phyloP scores from a whole-genome alignment of 305 asterid genomes.

The Fraxinus latifolia region DNA sequence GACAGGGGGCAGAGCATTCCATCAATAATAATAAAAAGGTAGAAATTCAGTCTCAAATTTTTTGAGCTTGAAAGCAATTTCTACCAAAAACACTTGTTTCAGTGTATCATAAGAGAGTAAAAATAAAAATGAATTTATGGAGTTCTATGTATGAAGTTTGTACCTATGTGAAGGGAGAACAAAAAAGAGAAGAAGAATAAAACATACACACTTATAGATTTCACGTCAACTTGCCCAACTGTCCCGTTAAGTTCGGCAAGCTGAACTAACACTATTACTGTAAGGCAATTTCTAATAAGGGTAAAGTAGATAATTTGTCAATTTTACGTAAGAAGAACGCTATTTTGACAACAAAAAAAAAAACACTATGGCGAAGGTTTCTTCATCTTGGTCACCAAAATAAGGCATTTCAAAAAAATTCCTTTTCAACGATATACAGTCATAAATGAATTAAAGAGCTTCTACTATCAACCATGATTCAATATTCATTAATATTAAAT shows the following conservation, averaged over 20 bases:
- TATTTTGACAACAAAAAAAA: background rate
- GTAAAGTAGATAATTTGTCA: background rate
- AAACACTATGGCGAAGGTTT: background rate
- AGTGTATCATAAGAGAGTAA: background rate
- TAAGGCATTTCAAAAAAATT: background rate
- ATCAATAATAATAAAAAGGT: no score
- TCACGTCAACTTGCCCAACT: background rate
- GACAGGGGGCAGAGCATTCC: background rate
- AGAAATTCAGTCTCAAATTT: no score
- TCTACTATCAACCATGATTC: constrained; percentile 15
- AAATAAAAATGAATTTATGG: background rate
- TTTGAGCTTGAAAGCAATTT: background rate
- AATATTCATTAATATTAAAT: background rate
- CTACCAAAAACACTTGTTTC: background rate
- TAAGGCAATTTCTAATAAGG: background rate
- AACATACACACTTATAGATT: background rate
- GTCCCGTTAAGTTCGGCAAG: background rate
- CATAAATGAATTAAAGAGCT: constrained; percentile 10
- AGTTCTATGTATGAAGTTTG: background rate
- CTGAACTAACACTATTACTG: background rate
- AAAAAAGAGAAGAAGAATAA: background rate
- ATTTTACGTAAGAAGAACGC: background rate
- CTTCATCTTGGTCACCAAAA: background rate
- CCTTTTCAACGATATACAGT: background rate
- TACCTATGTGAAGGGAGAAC: background rate